These are phyloP conservation scores for Saccharum officinarum DNA, from an alignment of 176 grass and related monocot species.

Conservation along the genomic window DNA sequence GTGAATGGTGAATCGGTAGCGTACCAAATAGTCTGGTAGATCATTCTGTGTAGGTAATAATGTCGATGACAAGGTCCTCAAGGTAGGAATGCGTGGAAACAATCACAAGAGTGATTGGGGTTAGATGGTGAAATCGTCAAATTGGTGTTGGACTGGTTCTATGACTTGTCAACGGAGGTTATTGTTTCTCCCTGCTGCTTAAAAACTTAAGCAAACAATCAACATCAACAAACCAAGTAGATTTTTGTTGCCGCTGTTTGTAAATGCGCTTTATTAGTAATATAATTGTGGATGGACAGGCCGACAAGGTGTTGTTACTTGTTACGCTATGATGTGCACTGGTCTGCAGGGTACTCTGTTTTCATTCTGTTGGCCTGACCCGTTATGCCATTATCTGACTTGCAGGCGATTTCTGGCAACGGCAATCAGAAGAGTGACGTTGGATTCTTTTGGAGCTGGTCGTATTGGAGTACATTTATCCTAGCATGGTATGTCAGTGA, in stretches of 20 bases:
- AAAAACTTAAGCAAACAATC: neutral
- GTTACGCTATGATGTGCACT: constrained; percentile 6
- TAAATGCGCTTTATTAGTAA: neutral
- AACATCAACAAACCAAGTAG: neutral
- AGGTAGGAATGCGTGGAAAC: neutral
- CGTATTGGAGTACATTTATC: constrained; percentile 96
- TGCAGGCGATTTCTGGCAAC: constrained; percentile 66
- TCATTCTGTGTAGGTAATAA: neutral
- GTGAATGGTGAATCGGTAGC: neutral
- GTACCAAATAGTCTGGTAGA: neutral
- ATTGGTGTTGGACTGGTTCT: neutral
- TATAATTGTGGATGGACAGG: neutral
- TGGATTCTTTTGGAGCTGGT: constrained; percentile 94
- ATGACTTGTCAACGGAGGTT: constrained; percentile 12
- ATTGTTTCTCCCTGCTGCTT: neutral
- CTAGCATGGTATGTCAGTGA: constrained; percentile 65
- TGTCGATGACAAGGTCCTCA: neutral
- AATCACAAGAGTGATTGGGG: neutral
- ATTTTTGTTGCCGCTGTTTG: neutral
- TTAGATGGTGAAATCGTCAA: neutral
- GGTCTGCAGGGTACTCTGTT: neutral
- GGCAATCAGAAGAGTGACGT: constrained; percentile 64
- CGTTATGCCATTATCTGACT: neutral
- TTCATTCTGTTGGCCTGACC: neutral
- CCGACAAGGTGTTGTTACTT: neutral